Evolutionary conservation across 208 protist genomes (phyloP), one percentile per base, ranked within the genome.

Genomic region (Trypanosoma conorhini): DNA sequence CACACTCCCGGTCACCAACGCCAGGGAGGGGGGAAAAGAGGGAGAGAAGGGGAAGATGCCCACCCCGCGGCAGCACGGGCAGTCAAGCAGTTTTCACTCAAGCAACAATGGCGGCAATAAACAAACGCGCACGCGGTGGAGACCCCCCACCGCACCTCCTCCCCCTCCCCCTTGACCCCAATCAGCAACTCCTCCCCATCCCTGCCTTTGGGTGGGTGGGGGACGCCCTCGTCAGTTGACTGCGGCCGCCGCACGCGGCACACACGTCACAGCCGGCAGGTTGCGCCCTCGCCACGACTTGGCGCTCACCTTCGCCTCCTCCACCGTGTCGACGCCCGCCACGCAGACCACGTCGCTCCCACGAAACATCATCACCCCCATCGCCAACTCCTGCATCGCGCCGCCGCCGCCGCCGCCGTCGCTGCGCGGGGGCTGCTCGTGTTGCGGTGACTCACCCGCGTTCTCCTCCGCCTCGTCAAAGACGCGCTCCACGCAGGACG

Each of bases 351-450:
- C 76, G 70, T 92, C 85, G 19, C 81, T 68, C 2, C 91, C 91
- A 31, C 91, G 82, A 40, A 92, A 68, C 81, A 96, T 82, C 66
- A 92, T 56, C n/a, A 88, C 84, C 8, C 90, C 90, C 17, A 92
- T 46, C 1, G 55, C 38, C 24, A 74, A 69, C 59, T 95, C 86
- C 68, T 86, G 76, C 61, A 90, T 74, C 67, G 38, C 52, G 22
- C 30, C 62, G 8, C 50, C 56, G n/a, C 30, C 30, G 1, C 24
- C 19, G 31, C 26, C 35, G 30, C 42, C 35, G 21, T 66, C 60
- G 28, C 59, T 24, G 42, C 35, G 56, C 26, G 5, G 24, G 0
- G 9, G n/a, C n/a, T 17, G 48, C 52, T 38, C 21, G 50, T 50
- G 30, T 60, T 30, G 13, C 40, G 26, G 61, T 70, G 42, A 46